Evolutionary conservation across 2,329 filamentous ascomycete genomes (phyloP), one percentile per base, ranked within the genome.

Genomic region (Cytospora leucostoma): DNA sequence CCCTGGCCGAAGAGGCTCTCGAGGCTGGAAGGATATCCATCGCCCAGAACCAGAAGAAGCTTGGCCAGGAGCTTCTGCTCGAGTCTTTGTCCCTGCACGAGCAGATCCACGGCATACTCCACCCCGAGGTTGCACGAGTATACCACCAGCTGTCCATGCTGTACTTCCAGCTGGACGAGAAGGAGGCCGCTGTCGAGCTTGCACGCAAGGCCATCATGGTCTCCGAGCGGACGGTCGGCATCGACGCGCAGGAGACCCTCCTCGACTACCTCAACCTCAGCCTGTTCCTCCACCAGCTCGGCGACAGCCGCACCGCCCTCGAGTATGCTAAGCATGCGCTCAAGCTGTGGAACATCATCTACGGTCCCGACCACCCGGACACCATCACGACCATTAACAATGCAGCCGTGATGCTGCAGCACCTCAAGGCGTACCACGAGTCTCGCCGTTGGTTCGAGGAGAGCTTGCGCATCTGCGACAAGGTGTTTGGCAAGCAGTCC

Each of bases 371-470:
- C 71, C 95, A 99, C 77, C 95, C 95, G 3, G 95, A 99, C 78
- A 96, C 93, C 10, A 97, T 99, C 77, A 99, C 96, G 10, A 98
- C 95, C 17, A 90, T 98, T 78, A 99, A 98, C 84, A 99, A 99
- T 73, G 94, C 92, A 21, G 95, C 95, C 8, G 95, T 99, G 65
- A 99, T 99, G 95, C 87, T 99, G 64, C 95, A 99, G 78, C 89
- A 93, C 62, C 85, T 97, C 70, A 97, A 98, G 82, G 88, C 91
- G 66, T 99, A 96, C 80, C 89, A 94, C 71, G 92, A 97, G 77
- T 98, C 94, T 53, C 89, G 95, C 58, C 83, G 94, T 67, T 99
- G 95, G 95, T 99, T 99, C 73, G 95, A 98, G 77, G 90, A 92
- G 68, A 96, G 93, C 11, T 86, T 98, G 58, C 84, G 86, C 51